A percentile compares a stretch with the other conserved stretches of the same genome.
phyloP scores from a whole-genome alignment of 805 yeast species.

The Suhomyces prunicola region DNA sequence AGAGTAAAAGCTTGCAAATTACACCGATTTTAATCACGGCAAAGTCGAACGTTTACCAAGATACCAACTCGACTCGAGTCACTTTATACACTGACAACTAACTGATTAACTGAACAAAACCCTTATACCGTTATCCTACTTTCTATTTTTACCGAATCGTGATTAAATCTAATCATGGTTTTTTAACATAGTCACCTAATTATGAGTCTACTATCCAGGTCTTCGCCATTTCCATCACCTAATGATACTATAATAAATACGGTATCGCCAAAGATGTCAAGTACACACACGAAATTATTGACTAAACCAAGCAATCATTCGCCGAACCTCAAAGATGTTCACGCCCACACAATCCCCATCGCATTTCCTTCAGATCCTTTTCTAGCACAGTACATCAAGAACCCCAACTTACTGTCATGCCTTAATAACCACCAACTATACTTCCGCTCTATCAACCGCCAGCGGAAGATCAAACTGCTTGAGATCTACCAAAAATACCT shows the following conservation, averaged over 20 bases:
- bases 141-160: not conserved
- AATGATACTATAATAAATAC: conserved; percentile 9
- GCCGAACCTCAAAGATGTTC: not conserved
- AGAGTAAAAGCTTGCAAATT: not conserved
- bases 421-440: conserved; percentile 16
- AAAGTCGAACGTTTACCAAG: not conserved
- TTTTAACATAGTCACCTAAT: not conserved
- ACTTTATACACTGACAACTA: too few species aligned
- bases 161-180: not conserved
- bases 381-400: conserved; percentile 20
- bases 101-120: too few species aligned
- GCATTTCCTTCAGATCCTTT: conserved; percentile 15
- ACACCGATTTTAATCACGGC: not conserved
- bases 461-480: conserved; percentile 17
- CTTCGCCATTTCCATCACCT: conserved; percentile 12
- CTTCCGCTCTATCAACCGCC: conserved; percentile 16
- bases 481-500: conserved; percentile 24
- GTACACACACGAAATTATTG: not conserved
- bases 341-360: not conserved
- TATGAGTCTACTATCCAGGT: conserved; percentile 10
- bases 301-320: not conserved
- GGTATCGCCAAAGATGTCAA: conserved; percentile 8
- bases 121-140: too few species aligned
- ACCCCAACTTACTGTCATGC: conserved; percentile 11
- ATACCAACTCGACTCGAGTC: not conserved